Percentiles rank a stretch among this genome's conserved stretches.
phyloP scores from a whole-genome alignment of 2,329 filamentous ascomycete genomes.

The Monosporascus sp. region DNA sequence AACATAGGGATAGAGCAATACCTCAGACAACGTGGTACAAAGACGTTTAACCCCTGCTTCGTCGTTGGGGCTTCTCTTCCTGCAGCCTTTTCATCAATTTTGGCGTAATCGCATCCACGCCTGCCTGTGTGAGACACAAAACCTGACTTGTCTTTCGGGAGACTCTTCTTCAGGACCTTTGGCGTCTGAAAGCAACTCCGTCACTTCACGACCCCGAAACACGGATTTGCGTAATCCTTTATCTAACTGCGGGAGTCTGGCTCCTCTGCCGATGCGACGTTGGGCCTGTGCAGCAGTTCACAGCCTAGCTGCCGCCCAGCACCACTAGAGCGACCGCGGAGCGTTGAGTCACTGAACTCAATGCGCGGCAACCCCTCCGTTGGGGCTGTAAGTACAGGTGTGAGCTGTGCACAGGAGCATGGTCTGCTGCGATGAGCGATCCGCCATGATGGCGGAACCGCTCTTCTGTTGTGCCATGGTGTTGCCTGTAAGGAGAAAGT shows the following conservation, averaged over 20 bases:
- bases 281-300: conserved; percentile 7
- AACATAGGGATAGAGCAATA: neutral
- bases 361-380: conserved; percentile 41
- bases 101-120: neutral
- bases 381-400: conserved; percentile 39
- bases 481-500: conserved; percentile 10
- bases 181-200: too few relatives aligned
- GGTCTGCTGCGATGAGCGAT: conserved; percentile 6
- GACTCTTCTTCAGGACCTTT: neutral
- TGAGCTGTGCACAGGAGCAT: conserved; percentile 14
- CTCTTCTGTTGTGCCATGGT: conserved; percentile 14
- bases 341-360: conserved; percentile 27
- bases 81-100: neutral
- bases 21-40: neutral
- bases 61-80: neutral
- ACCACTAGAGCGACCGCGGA: conserved; percentile 18
- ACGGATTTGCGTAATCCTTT: neutral
- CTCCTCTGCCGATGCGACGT: conserved; percentile 7
- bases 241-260: neutral
- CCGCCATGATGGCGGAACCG: conserved; percentile 13
- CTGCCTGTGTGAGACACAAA: neutral
- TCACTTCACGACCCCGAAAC: neutral
- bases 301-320: conserved; percentile 8
- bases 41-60: neutral
- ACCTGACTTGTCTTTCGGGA: neutral